These are phyloP conservation scores for Alternaria hordeiaustralica DNA, from an alignment of 2,329 filamentous ascomycete species.

Conservation along the genomic window DNA sequence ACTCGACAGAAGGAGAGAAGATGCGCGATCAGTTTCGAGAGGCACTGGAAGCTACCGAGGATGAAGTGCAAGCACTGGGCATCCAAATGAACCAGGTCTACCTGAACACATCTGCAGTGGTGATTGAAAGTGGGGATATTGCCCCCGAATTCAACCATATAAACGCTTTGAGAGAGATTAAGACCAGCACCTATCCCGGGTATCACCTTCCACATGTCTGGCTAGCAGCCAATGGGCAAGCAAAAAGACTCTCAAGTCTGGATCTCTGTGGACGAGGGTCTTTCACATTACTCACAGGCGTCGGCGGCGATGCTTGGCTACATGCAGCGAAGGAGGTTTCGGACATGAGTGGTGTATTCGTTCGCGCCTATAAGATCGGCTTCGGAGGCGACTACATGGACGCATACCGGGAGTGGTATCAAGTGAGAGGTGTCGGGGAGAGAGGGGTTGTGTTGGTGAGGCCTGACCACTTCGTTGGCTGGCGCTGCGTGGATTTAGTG, in stretches of 20 bases:
- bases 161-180: slow-evolving; percentile 20
- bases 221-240: slow-evolving; percentile 60
- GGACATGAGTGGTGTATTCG: slow-evolving; percentile 51
- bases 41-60: slow-evolving; percentile 53
- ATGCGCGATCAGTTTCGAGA: slow-evolving; percentile 39
- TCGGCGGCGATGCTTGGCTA: slow-evolving; percentile 63
- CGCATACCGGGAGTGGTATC: slow-evolving; percentile 66
- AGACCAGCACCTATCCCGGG: slow-evolving; percentile 62
- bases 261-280: slow-evolving; percentile 63
- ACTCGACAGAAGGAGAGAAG: not conserved
- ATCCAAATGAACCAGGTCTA: slow-evolving; percentile 68
- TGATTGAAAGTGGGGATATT: not conserved
- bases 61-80: slow-evolving; percentile 64
- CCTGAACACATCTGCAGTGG: slow-evolving; percentile 27
- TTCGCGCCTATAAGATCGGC: slow-evolving; percentile 62
- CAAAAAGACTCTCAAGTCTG: slow-evolving; percentile 61
- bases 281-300: slow-evolving; percentile 49
- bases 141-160: slow-evolving; percentile 50
- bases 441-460: slow-evolving; percentile 44
- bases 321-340: slow-evolving; percentile 53
- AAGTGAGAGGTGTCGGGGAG: slow-evolving; percentile 60
- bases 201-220: slow-evolving; percentile 66
- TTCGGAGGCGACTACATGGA: slow-evolving; percentile 67
- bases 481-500: not conserved
- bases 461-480: slow-evolving; percentile 63